phyloP scores from a whole-genome alignment of 208 protist genomes.

The Crithidia bombi region DNA sequence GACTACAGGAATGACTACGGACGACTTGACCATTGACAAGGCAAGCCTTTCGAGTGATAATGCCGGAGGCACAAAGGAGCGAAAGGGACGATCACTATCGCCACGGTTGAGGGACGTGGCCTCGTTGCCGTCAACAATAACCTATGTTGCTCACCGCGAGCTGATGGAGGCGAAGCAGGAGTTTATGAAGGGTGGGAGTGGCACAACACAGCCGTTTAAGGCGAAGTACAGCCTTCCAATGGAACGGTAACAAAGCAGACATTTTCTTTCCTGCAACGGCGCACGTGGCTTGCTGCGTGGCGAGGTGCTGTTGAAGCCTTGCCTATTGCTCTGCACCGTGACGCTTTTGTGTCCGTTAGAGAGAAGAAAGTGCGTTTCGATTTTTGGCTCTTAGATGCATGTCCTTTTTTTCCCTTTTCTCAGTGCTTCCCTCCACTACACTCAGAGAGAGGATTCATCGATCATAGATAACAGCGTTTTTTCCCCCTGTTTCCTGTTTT shows the following conservation, averaged over 20 bases:
- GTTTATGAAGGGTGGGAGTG: conserved; percentile 34
- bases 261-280: not conserved
- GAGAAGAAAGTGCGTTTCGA: too few relatives aligned
- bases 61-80: not conserved
- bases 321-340: too few relatives aligned
- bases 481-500: too few relatives aligned
- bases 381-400: too few relatives aligned
- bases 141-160: conserved; percentile 74
- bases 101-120: conserved; percentile 26
- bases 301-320: too few relatives aligned
- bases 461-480: too few relatives aligned
- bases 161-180: conserved; percentile 80
- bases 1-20: conserved; percentile 5
- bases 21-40: not conserved
- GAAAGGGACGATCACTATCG: not conserved
- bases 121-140: conserved; percentile 29
- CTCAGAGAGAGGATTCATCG: too few relatives aligned
- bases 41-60: not conserved
- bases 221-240: conserved; percentile 56
- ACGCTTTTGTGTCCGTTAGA: too few relatives aligned
- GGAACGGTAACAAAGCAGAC: not conserved
- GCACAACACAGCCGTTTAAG: conserved; percentile 32
- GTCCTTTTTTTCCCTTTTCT: too few relatives aligned
- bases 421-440: too few relatives aligned
- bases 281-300: too few relatives aligned